A percentile compares a stretch with the other conserved stretches of the same genome.
Evolutionary conservation across 2,329 filamentous ascomycete species (phyloP).

Genomic region (Pseudocercospora musae): DNA sequence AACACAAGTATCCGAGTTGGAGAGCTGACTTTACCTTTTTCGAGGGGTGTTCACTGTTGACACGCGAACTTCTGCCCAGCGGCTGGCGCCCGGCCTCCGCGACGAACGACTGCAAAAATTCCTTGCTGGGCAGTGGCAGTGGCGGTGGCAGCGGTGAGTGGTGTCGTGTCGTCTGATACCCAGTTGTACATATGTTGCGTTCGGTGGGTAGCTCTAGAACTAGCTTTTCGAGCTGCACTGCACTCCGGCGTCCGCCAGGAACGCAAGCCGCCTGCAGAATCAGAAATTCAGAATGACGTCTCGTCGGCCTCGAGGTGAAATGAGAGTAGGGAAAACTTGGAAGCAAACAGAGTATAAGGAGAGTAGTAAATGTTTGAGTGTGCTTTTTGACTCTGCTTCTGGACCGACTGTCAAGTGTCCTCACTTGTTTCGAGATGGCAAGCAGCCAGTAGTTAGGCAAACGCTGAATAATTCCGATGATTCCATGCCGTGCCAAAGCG

Average conservation of each 20-base stretch:
- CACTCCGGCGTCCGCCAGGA: too few species aligned
- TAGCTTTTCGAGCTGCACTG: neutral
- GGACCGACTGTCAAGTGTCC: too few species aligned
- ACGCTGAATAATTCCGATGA: neutral
- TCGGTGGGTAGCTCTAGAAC: too few species aligned
- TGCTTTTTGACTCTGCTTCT: too few species aligned
- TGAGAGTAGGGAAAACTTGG: neutral
- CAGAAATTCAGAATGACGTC: slow-evolving; percentile 1
- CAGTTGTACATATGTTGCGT: neutral
- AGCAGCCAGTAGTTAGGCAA: slow-evolving; percentile 2
- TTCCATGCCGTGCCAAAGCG: neutral
- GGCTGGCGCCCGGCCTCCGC: neutral
- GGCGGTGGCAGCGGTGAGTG: neutral
- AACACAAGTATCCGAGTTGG: neutral
- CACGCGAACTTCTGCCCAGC: neutral
- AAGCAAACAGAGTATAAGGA: neutral
- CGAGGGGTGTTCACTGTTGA: neutral
- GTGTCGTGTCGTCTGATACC: neutral
- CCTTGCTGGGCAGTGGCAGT: too few species aligned
- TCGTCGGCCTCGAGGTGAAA: neutral
- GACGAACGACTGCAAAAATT: neutral
- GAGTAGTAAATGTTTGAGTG: neutral
- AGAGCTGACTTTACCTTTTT: slow-evolving; percentile 1
- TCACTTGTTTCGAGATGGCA: neutral
- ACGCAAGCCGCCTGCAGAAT: neutral